Base-by-base conservation (phyloP, 208 protist species). In the Leptomonas seymouri region DNA sequence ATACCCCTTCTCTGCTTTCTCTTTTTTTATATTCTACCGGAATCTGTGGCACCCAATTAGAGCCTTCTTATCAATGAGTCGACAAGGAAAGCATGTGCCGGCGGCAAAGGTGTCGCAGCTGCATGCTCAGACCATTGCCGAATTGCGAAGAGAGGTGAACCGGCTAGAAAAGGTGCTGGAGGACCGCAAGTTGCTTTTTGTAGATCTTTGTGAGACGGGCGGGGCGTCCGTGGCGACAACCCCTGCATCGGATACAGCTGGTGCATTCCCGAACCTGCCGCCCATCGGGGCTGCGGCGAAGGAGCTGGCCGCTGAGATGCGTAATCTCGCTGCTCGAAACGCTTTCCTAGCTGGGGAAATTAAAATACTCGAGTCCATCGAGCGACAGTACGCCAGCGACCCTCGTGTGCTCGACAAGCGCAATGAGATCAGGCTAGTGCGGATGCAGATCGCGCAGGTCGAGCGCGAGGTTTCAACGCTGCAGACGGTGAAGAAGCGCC, bases 391-490 rank as follows among this genome's bases (percentile, higher is more conserved):
- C 36, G 57, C 72, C 7, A 76, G 65, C 27, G 78, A 89, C 49
- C 83, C 88, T 15, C 81, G 80, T 15, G 84, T 93, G 39, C 46
- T 84, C 21, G 85, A 91, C 50, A 82, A 89, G 55, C 73, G 70
- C 14, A 96, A 96, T 54, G 79, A 86, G 51, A 70, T 91, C 23
- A 75, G 59, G 28, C 78, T 78, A 25, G 79, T 87, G n/a, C 55
- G 71, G 45, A 74, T 78, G 58, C 70, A 93, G 44, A 82, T 91
- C 8, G 76, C 45, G 12, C 54, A 84, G 57, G 63, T 88, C 20
- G 80, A 86, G 57, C 72, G 55, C 15, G 91, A 94, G 36, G 77
- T 96, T 45, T 46, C 76, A 2, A 93, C 86, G 8, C 73, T 94
- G 44, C 67, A 82, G 60, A 46, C 68, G 27, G 62, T 91, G 63